Conservation (phyloP, 2,329 filamentous ascomycete genomes). For the Thielaviopsis musarum region DNA sequence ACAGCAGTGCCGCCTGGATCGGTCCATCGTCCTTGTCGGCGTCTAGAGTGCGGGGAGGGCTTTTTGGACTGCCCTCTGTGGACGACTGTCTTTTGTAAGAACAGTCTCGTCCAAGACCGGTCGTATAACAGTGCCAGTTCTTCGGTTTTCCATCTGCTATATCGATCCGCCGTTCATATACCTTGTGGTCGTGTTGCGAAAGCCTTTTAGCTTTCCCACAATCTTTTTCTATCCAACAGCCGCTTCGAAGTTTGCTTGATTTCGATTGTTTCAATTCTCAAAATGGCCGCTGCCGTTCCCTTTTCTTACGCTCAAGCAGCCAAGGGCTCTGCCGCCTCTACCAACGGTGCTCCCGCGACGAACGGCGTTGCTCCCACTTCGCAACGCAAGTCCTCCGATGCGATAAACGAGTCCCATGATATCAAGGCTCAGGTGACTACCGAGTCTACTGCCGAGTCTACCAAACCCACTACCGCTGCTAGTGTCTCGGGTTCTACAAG, state of each 20-base stretch:
- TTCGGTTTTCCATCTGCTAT: neutral
- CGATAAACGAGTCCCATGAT: conserved; percentile 7
- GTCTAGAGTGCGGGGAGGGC: conserved; percentile 11
- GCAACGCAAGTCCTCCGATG: conserved; percentile 1
- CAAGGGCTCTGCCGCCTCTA: conserved; percentile 40
- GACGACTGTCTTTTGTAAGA: conserved; percentile 3
- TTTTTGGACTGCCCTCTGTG: conserved; percentile 10
- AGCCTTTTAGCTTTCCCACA: neutral
- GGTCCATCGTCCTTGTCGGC: conserved; percentile 8
- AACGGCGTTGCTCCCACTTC: neutral
- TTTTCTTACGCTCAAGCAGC: conserved; percentile 96
- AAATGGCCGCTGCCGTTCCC: conserved; percentile 38
- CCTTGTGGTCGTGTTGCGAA: neutral
- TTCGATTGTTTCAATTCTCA: neutral
- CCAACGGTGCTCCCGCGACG: conserved; percentile 1
- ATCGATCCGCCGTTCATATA: neutral
- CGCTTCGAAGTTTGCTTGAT: neutral
- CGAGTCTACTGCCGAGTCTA: conserved; percentile 1
- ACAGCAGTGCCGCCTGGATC: conserved; percentile 7
- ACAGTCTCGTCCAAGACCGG: neutral
- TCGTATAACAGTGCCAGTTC: neutral
- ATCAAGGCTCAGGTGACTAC: conserved; percentile 1
- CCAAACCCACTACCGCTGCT: conserved; percentile 8
- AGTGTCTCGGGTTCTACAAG: conserved; percentile 12
- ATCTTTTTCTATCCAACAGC: neutral